These are phyloP conservation scores for Priceomyces castillae DNA, from an alignment of 805 yeast genomes.

Conservation along the genomic window DNA sequence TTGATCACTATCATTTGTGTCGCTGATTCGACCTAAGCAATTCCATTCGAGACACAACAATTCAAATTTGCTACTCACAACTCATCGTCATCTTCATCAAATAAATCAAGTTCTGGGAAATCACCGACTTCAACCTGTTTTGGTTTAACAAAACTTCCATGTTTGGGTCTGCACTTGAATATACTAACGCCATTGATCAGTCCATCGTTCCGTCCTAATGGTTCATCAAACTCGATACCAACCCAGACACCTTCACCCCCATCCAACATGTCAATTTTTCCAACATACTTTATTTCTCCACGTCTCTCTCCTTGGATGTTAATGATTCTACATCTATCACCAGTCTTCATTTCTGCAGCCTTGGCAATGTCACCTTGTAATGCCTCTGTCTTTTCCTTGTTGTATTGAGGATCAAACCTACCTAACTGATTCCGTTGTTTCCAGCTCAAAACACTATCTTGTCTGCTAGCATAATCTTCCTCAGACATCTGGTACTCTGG, in stretches of 20 bases:
- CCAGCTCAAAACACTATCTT: conserved; percentile 73
- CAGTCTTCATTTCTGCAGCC: conserved; percentile 36
- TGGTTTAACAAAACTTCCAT: conserved; percentile 82
- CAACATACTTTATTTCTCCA: conserved; percentile 72
- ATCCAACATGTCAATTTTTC: conserved; percentile 61
- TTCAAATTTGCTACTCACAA: background rate
- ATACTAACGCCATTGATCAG: conserved; percentile 56
- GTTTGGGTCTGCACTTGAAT: conserved; percentile 54
- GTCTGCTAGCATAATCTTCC: conserved; percentile 57
- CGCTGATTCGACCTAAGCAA: too few species aligned
- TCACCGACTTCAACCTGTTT: conserved; percentile 66
- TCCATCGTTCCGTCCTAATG: conserved; percentile 87
- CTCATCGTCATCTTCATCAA: conserved; percentile 49
- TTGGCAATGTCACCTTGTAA: conserved; percentile 29
- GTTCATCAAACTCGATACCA: conserved; percentile 83
- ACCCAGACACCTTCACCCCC: conserved; percentile 58
- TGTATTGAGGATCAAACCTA: conserved; percentile 58
- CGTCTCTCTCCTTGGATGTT: conserved; percentile 51
- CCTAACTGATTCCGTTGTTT: conserved; percentile 69
- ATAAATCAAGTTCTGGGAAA: conserved; percentile 48
- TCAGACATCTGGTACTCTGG: conserved; percentile 50
- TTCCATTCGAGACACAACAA: too few species aligned
- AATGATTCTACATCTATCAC: conserved; percentile 53
- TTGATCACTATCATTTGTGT: too few species aligned
- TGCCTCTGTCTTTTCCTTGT: conserved; percentile 23